phyloP scores from a whole-genome alignment of 352 stramenopile species.

The Ophiocytium majus region DNA sequence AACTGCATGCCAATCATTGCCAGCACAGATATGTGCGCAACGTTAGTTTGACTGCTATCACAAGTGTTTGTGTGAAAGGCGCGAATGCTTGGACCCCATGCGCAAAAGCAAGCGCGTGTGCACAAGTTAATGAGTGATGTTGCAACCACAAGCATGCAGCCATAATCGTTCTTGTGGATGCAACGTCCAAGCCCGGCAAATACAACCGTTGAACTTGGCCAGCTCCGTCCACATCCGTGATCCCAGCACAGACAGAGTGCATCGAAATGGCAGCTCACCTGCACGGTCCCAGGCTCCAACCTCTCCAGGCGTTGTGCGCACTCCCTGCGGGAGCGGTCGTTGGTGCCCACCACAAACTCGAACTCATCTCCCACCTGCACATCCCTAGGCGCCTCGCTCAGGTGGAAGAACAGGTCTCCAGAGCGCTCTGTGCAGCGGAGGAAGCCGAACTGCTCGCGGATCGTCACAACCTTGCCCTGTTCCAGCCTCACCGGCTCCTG shows the following conservation, averaged over 20 bases:
- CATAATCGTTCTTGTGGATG: too few relatives aligned
- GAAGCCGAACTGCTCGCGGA: slow-evolving; percentile 50
- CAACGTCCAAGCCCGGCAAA: too few relatives aligned
- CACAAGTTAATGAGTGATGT: too few relatives aligned
- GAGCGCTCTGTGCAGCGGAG: slow-evolving; percentile 43
- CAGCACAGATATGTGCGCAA: not conserved
- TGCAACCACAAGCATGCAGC: too few relatives aligned
- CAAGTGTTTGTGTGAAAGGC: too few relatives aligned
- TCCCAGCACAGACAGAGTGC: too few relatives aligned
- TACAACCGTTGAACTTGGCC: too few relatives aligned
- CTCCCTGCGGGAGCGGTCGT: slow-evolving; percentile 1
- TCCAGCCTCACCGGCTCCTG: not conserved
- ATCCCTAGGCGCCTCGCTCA: slow-evolving; percentile 44
- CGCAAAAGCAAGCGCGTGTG: too few relatives aligned
- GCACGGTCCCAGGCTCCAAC: not conserved
- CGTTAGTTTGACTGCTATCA: not conserved
- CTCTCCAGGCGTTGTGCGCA: not conserved
- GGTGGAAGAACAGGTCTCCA: slow-evolving; percentile 52
- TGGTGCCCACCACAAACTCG: slow-evolving; percentile 40
- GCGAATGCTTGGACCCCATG: too few relatives aligned
- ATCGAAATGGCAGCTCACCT: not conserved
- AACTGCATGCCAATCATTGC: not conserved
- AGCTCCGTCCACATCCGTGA: too few relatives aligned
- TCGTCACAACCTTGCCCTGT: slow-evolving; percentile 41
- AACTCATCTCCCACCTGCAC: slow-evolving; percentile 48